Percentiles rank a stretch among this genome's conserved stretches.
Conservation (phyloP, 768 basidiomycete genomes). For the Lentinula raphanica region DNA sequence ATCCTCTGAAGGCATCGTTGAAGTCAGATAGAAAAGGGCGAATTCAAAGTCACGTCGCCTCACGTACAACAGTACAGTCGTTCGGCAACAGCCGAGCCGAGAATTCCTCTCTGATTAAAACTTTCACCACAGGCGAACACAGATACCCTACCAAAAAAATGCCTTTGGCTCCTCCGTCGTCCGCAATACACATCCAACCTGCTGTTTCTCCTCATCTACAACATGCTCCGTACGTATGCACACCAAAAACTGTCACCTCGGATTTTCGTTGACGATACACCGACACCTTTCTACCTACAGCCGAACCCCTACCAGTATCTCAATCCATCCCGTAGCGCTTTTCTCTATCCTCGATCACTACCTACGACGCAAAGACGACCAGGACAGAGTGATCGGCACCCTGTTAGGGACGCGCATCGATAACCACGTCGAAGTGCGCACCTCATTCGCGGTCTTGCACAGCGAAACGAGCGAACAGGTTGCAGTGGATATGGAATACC, state of each 20-base stretch:
- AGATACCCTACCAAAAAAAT: constrained; percentile 27
- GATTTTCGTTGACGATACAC: too few species aligned
- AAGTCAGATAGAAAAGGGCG: constrained; percentile 1
- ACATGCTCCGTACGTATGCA: constrained; percentile 32
- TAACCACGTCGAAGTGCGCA: constrained; percentile 64
- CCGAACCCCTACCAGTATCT: constrained; percentile 66
- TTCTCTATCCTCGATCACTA: constrained; percentile 97
- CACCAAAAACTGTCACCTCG: constrained; percentile 1
- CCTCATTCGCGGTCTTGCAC: constrained; percentile 89
- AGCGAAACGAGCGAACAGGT: constrained; percentile 90
- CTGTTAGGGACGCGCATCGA: constrained; percentile 74
- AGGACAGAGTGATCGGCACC: constrained; percentile 92
- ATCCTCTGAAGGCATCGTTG: constrained; percentile 81
- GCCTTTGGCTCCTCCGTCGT: constrained; percentile 45
- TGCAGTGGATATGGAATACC: constrained; percentile 95
- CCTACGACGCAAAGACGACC: constrained; percentile 74
- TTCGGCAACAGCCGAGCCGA: constrained; percentile 35
- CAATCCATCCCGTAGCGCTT: constrained; percentile 87
- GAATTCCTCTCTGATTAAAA: constrained; percentile 5
- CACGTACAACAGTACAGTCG: background rate
- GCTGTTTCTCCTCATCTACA: constrained; percentile 24
- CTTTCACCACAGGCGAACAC: background rate
- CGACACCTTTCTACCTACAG: too few species aligned
- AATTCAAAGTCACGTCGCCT: too few species aligned
- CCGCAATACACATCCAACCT: constrained; percentile 43